These are phyloP conservation scores for Verbascum thapsus DNA, from an alignment of 257 asterid species.

Conservation along the genomic window DNA sequence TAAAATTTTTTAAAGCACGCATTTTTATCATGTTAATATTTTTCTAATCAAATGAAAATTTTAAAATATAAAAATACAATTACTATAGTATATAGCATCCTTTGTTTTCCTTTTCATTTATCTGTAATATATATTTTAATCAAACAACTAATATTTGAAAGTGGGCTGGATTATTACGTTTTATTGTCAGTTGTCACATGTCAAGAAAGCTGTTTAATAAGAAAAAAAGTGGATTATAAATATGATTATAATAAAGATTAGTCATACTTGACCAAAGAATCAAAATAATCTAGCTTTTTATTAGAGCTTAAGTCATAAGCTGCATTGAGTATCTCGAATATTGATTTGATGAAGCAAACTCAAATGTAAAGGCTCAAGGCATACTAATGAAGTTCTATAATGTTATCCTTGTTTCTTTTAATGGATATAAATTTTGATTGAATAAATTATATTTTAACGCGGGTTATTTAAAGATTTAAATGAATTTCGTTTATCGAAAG, in stretches of 20 bases:
- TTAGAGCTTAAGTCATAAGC: conserved; percentile 30
- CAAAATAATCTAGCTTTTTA: conserved; percentile 13
- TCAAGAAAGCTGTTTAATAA: conserved; percentile 21
- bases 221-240: too few species aligned
- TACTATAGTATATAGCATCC: too few species aligned
- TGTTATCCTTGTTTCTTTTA: too few species aligned
- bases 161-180: conserved; percentile 28
- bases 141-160: too few species aligned
- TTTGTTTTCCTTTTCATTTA: too few species aligned
- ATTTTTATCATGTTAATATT: neutral
- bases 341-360: conserved; percentile 1
- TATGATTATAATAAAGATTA: neutral
- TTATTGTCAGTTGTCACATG: conserved; percentile 27
- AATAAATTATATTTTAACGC: too few species aligned
- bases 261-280: conserved; percentile 1
- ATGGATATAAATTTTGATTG: too few species aligned
- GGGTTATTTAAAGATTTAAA: too few species aligned
- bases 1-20: neutral
- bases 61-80: neutral
- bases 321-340: neutral
- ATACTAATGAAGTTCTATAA: too few species aligned
- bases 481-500: too few species aligned
- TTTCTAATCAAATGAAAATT: neutral
- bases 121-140: too few species aligned
- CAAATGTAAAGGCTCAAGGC: neutral